Base-by-base conservation (phyloP, 352 stramenopile genomes). In the Phytopythium ostracodes region DNA sequence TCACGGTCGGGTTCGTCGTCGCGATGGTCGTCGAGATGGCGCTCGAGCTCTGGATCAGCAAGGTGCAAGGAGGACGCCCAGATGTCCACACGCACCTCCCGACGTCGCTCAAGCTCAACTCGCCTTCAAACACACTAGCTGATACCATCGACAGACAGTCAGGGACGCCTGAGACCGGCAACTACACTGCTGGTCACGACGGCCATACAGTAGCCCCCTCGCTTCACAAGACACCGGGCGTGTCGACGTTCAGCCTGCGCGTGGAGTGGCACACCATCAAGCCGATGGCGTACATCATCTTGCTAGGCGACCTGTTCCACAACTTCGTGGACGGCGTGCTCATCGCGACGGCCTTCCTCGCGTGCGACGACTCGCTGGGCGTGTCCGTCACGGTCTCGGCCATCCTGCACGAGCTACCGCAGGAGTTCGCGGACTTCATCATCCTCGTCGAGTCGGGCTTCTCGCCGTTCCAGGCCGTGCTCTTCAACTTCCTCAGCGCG, bases 281-380 rank as follows among this genome's bases (percentile, higher is more conserved):
- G 27, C 75, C 75, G 2, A 83, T 83, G 75, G 75, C 75, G 9
- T 83, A 79, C 64, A 80, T 86, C 56, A 87, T 97, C 62, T 69
- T 92, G 15, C 38, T 96, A n/a, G 90, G 88, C 20, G 89, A 97
- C 60, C 60, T 85, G 33, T 89, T 96, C 62, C 85, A 97, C 66
- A 96, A 96, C 79, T 97, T 97, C 71, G 77, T 86, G 15, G 90
- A 96, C 68, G 90, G 89, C 24, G 74, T 95, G 14, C 79, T 95
- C 31, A 79, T 88, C 50, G 65, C 71, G 18, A 81, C 71, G 14
- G 78, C 78, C 0, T 91, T 91, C 49, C 60, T 84, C 6, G 69
- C 68, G 5, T 91, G 77, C 46, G 66, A 76, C 40, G 72, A 74
- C 43, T 68, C 67, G 17, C 70, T 82, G 1, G 79, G 76, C 14